Evolutionary conservation across 306 rosid species (phyloP).

Genomic region (Cicer cuneatum): DNA sequence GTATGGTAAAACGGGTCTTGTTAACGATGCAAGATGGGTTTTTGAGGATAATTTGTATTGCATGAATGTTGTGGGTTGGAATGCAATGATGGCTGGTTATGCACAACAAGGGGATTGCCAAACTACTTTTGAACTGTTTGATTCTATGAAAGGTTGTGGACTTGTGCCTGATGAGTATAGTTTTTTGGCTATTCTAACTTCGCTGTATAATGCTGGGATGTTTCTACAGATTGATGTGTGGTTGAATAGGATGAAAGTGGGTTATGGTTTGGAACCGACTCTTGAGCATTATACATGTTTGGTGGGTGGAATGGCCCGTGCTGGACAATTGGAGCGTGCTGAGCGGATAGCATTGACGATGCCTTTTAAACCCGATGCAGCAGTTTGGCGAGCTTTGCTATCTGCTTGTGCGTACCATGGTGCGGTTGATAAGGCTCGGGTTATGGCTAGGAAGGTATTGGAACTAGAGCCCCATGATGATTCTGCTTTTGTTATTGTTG

Average conservation of each 20-base stretch:
- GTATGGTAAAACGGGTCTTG: conserved; percentile 80
- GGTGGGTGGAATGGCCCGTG: conserved; percentile 78
- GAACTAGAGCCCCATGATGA: conserved; percentile 76
- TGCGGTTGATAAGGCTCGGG: conserved; percentile 65
- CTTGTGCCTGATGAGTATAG: conserved; percentile 73
- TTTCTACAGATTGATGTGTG: conserved; percentile 63
- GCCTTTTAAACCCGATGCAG: conserved; percentile 79
- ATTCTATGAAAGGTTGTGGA: conserved; percentile 56
- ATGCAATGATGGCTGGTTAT: conserved; percentile 82
- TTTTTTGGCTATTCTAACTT: conserved; percentile 70
- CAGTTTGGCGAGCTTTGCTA: conserved; percentile 88
- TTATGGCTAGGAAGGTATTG: conserved; percentile 65
- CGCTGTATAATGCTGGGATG: conserved; percentile 66
- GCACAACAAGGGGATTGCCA: conserved; percentile 77
- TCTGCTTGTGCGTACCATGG: conserved; percentile 70
- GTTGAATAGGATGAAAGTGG: conserved; percentile 67
- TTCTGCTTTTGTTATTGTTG: conserved; percentile 74
- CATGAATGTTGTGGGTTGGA: conserved; percentile 80
- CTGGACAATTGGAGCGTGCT: conserved; percentile 68
- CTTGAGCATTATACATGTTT: conserved; percentile 91
- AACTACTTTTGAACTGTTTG: conserved; percentile 52
- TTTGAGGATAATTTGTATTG: conserved; percentile 55
- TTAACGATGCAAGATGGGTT: conserved; percentile 67
- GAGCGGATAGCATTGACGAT: conserved; percentile 68
- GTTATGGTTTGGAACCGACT: conserved; percentile 66